Conservation (phyloP, 2,329 filamentous ascomycete species). For the Trichoderma guizhouense region DNA sequence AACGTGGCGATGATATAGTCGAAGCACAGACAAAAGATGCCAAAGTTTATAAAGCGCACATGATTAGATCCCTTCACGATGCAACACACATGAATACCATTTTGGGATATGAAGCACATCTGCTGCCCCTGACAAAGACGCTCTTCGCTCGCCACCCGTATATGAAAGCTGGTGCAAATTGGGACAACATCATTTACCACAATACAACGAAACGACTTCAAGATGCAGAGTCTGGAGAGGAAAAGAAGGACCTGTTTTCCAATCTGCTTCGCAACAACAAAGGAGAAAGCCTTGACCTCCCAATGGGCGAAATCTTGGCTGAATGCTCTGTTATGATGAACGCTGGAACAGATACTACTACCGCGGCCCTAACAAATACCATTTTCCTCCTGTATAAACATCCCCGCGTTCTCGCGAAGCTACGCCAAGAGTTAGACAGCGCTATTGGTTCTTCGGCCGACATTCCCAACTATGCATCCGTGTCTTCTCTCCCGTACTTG, state of each 20-base stretch:
- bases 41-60: neutral
- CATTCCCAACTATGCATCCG: neutral
- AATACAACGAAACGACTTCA: neutral
- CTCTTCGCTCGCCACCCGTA: neutral
- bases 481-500: conserved; percentile 22
- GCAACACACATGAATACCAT: neutral
- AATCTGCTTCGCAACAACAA: neutral
- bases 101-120: neutral
- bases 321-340: neutral
- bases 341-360: neutral
- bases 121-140: neutral
- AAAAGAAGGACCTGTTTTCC: neutral
- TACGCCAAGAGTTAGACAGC: neutral
- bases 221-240: neutral
- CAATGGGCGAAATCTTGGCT: neutral
- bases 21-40: neutral
- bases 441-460: neutral
- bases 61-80: neutral
- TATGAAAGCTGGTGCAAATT: neutral
- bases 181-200: neutral
- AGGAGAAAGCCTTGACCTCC: neutral
- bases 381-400: neutral
- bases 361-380: neutral
- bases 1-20: neutral
- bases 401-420: neutral